Evolutionary conservation across 2,329 filamentous ascomycete genomes (phyloP).

Genomic region (Corynespora cassiicola): DNA sequence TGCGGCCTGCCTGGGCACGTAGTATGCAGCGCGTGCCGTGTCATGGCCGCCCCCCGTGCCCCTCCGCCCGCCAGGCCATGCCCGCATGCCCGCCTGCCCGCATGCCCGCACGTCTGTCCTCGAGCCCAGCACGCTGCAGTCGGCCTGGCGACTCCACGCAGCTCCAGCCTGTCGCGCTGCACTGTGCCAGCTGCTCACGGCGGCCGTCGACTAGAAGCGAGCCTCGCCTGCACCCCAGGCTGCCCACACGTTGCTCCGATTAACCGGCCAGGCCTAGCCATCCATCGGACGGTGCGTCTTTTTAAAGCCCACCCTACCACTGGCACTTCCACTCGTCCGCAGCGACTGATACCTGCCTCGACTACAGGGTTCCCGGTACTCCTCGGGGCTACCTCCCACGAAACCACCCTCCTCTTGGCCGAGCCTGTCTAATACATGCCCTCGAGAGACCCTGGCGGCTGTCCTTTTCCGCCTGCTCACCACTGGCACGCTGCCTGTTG

Average conservation of each 20-base stretch:
- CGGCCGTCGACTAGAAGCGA: too few relatives aligned
- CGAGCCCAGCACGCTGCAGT: too few relatives aligned
- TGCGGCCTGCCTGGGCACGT: conserved; percentile 10
- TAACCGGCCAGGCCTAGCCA: conserved; percentile 33
- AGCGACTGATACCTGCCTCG: conserved; percentile 32
- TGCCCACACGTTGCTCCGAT: conserved; percentile 22
- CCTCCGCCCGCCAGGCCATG: conserved; percentile 17
- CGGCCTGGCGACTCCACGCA: too few relatives aligned
- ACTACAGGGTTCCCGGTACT: conserved; percentile 32
- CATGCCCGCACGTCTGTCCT: too few relatives aligned
- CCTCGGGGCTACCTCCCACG: conserved; percentile 36
- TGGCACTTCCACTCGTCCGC: conserved; percentile 47
- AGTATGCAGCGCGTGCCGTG: conserved; percentile 7
- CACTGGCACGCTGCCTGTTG: too few relatives aligned
- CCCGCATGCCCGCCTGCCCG: conserved; percentile 20
- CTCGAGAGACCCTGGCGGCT: conserved; percentile 23
- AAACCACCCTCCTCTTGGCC: conserved; percentile 43
- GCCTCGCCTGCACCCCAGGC: too few relatives aligned
- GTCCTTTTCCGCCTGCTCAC: conserved; percentile 35
- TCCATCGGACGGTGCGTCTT: conserved; percentile 25
- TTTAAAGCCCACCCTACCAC: conserved; percentile 32
- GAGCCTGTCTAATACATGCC: conserved; percentile 32
- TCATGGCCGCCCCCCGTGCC: conserved; percentile 14
- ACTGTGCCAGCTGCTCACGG: too few relatives aligned
- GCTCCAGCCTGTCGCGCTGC: too few relatives aligned